Evolutionary conservation across 495 filamentous ascomycete species (phyloP).

Genomic region (Rostrohypoxylon terebratum): DNA sequence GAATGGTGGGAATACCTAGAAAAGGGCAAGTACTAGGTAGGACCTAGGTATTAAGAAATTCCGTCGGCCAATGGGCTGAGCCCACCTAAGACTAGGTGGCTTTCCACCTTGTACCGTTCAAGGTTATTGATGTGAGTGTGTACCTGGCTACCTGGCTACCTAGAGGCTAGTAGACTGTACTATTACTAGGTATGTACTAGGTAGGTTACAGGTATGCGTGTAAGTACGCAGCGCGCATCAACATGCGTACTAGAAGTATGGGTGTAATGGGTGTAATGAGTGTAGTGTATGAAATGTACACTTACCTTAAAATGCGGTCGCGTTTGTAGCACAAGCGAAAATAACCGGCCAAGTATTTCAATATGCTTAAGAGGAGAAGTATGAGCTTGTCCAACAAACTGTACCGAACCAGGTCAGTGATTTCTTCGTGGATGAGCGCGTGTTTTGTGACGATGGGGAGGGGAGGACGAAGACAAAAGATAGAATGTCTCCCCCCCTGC

Average conservation of each 20-base stretch:
- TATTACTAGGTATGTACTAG: no score
- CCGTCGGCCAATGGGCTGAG: conserved; percentile 41
- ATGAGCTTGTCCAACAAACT: not conserved
- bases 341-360: conserved; percentile 1
- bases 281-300: not conserved
- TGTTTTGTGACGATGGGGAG: not conserved
- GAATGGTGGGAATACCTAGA: conserved; percentile 30
- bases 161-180: no score
- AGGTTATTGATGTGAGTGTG: not conserved
- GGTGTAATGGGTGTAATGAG: no score
- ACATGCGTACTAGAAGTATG: no score
- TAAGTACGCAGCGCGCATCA: no score
- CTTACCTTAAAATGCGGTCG: conserved; percentile 16
- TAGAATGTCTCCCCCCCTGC: not conserved
- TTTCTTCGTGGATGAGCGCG: not conserved
- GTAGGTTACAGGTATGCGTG: no score
- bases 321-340: conserved; percentile 21
- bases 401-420: not conserved
- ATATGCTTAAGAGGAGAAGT: not conserved
- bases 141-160: not conserved
- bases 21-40: conserved; percentile 30
- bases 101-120: conserved; percentile 7
- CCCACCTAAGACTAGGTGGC: conserved; percentile 16
- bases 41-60: no score
- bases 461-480: not conserved